Evolutionary conservation across 2,329 filamentous ascomycete species (phyloP), one percentile per base, ranked within the genome.

Genomic region (Trichoderma breve): DNA sequence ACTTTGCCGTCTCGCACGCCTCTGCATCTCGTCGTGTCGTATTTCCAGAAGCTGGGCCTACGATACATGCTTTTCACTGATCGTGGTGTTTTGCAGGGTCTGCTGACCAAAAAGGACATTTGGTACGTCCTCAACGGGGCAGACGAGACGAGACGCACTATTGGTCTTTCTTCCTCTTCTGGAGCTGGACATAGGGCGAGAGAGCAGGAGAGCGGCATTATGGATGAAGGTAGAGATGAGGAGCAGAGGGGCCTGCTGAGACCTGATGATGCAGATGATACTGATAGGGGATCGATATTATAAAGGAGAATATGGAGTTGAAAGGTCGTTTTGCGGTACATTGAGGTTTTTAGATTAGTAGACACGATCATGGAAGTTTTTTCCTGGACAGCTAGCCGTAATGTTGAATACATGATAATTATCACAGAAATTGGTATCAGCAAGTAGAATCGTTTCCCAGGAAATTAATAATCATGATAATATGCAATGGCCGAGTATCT

Each of bases 31-130:
- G 93, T 93, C 4, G 91, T 97, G 28, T 91, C 89, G 71, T 97
- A 99, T 87, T 98, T 99, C 82, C 94, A 97, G 83, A 95, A 95
- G 79, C 88, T 99, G 9, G 96, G 96, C 24, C 83, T 99, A 73
- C 89, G 95, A 65, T 98, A 98, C 82, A 89, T 99, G 6, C 83
- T 98, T 3, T 97, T 98, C 80, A 90, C 89, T 51, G 93, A 98
- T 75, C 88, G 91, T 63, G 96, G 96, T 24, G 88, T 89, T 64
- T 83, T 99, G 51, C 91, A 93, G 80, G 96, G 96, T 0, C 81
- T 99, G 62, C 84, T 98, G 76, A 99, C 96, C 24, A 98, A 98
- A 85, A 99, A 99, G 84, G 96, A 99, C 82, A 91, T 97, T 39
- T 98, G 95, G 93, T 95, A 93, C 80, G 90, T 98, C 51, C 85